Percentiles rank a stretch among this genome's conserved stretches.
These are phyloP conservation scores for Aspergillus viridinutans DNA, from an alignment of 2,329 filamentous ascomycete genomes.

Conservation along the genomic window DNA sequence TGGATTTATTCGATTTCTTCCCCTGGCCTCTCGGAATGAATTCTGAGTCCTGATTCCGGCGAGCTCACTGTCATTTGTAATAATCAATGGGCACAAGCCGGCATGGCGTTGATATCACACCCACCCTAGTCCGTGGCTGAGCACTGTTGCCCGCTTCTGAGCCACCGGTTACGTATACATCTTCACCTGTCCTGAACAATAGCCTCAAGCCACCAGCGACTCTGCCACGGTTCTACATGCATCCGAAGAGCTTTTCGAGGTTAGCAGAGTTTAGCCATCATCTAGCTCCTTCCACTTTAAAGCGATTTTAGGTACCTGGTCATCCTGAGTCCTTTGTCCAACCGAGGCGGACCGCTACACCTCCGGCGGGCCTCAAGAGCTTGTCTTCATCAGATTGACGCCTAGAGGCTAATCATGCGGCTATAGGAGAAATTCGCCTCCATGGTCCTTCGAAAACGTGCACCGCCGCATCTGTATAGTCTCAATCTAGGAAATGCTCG, in stretches of 20 bases:
- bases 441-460: conserved; percentile 39
- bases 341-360: neutral
- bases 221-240: conserved; percentile 4
- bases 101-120: neutral
- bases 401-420: conserved; percentile 5
- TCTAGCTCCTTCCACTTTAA: neutral
- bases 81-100: neutral
- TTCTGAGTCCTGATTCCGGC: neutral
- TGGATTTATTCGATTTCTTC: neutral
- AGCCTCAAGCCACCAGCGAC: neutral
- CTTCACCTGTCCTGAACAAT: conserved; percentile 7
- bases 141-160: conserved; percentile 3
- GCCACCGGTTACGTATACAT: conserved; percentile 15
- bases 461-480: conserved; percentile 33
- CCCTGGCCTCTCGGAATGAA: neutral
- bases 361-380: conserved; percentile 2
- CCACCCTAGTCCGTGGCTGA: conserved; percentile 1
- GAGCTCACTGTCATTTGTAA: neutral
- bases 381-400: conserved; percentile 9
- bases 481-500: conserved; percentile 28
- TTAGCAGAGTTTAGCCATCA: neutral
- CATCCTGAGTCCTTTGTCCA: neutral
- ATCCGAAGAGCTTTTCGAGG: neutral
- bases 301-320: neutral
- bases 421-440: conserved; percentile 18